phyloP scores from a whole-genome alignment of 2,329 filamentous ascomycete species.

The Ceratocystiopsis brevicomis region DNA sequence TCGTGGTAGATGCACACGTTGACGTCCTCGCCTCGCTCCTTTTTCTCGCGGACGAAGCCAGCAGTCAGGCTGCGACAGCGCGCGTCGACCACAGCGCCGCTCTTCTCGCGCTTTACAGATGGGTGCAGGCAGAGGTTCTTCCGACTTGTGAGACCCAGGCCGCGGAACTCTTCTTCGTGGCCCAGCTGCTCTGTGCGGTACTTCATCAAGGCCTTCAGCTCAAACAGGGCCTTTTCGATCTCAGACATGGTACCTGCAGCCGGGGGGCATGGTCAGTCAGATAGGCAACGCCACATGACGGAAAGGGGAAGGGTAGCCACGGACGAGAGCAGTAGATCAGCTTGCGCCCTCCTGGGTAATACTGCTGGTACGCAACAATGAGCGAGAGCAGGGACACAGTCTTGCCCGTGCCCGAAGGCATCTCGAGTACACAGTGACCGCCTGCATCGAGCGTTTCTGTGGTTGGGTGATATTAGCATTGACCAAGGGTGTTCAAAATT shows the following conservation, averaged over 20 bases:
- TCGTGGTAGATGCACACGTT: constrained; percentile 94
- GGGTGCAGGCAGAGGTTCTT: constrained; percentile 96
- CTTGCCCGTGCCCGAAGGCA: constrained; percentile 97
- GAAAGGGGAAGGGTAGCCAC: constrained; percentile 2
- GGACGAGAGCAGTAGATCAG: constrained; percentile 92
- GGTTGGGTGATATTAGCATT: too few species aligned
- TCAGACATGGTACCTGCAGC: constrained; percentile 77
- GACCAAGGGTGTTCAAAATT: too few species aligned
- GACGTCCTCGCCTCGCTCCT: constrained; percentile 82
- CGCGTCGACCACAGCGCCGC: constrained; percentile 84
- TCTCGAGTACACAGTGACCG: constrained; percentile 91
- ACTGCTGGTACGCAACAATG: constrained; percentile 91
- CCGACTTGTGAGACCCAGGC: constrained; percentile 79
- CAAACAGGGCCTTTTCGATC: constrained; percentile 90
- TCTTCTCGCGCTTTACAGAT: constrained; percentile 90
- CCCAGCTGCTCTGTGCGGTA: constrained; percentile 83
- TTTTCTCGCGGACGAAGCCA: constrained; percentile 95
- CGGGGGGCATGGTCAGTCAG: too few species aligned
- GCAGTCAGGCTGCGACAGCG: constrained; percentile 87
- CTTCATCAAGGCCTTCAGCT: constrained; percentile 85
- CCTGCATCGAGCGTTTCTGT: constrained; percentile 69
- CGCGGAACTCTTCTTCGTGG: constrained; percentile 78
- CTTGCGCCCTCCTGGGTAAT: constrained; percentile 83
- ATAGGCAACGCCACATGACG: too few species aligned
- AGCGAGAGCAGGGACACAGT: constrained; percentile 87